Evolutionary conservation across 345 rosid genomes (phyloP).

Genomic region (Leavenworthia alabamica): DNA sequence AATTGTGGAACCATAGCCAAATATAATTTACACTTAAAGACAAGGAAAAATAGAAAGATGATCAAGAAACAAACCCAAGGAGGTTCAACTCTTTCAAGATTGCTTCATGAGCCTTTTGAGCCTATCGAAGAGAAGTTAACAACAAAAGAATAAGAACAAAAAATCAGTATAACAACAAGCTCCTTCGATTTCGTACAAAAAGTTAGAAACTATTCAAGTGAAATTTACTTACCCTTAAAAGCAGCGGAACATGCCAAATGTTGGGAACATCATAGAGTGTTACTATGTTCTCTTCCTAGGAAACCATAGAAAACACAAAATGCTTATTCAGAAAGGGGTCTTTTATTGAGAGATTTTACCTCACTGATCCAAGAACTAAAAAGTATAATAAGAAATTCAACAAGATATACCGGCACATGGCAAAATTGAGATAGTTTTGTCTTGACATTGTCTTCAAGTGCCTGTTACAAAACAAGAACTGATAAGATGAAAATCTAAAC

Average conservation of each 20-base stretch:
- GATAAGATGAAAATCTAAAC: slow-evolving; percentile 8
- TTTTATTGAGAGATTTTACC: neutral
- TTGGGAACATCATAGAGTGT: slow-evolving; percentile 83
- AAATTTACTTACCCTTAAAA: slow-evolving; percentile 54
- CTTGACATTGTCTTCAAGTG: slow-evolving; percentile 75
- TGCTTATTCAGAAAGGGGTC: neutral
- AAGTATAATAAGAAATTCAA: neutral
- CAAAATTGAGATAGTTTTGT: slow-evolving; percentile 81
- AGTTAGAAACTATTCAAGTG: neutral
- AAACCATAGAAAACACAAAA: slow-evolving; percentile 15
- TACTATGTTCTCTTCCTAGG: slow-evolving; percentile 69
- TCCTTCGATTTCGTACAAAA: neutral
- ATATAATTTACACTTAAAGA: neutral
- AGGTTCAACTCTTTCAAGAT: slow-evolving; percentile 71
- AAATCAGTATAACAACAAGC: neutral
- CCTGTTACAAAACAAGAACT: slow-evolving; percentile 42
- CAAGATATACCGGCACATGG: slow-evolving; percentile 72
- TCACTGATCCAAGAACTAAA: neutral
- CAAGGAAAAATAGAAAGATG: neutral
- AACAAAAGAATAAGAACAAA: neutral
- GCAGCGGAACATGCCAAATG: slow-evolving; percentile 91
- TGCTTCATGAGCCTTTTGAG: slow-evolving; percentile 88
- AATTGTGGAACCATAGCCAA: neutral
- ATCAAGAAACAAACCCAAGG: slow-evolving; percentile 46
- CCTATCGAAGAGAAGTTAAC: slow-evolving; percentile 37